A percentile compares a stretch with the other conserved stretches of the same genome.
phyloP scores from a whole-genome alignment of 2,329 filamentous ascomycete genomes.

The Epichloe gansuensis region DNA sequence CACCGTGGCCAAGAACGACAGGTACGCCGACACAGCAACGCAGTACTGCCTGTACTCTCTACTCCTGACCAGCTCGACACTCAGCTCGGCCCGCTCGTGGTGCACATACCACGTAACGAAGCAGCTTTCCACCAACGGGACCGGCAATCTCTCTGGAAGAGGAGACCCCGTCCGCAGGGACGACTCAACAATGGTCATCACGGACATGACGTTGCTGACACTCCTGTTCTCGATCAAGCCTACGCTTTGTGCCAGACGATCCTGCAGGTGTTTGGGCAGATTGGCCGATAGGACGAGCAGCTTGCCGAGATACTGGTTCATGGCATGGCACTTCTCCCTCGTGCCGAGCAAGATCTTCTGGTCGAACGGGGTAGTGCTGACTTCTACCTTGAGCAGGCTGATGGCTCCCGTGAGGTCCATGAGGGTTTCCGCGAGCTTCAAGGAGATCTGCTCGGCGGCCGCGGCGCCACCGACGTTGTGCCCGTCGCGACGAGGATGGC shows the following conservation, averaged over 20 bases:
- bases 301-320: slow-evolving; percentile 22
- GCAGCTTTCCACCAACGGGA: slow-evolving; percentile 29
- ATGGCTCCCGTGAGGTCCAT: slow-evolving; percentile 15
- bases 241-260: slow-evolving; percentile 22
- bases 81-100: slow-evolving; percentile 17
- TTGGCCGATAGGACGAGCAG: slow-evolving; percentile 21
- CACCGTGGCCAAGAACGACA: slow-evolving; percentile 29
- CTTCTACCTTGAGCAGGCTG: slow-evolving; percentile 17
- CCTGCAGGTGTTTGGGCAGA: slow-evolving; percentile 28
- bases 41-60: slow-evolving; percentile 34
- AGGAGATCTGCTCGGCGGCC: slow-evolving; percentile 16
- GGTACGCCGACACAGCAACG: slow-evolving; percentile 30
- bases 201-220: slow-evolving; percentile 39
- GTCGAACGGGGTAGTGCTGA: slow-evolving; percentile 20
- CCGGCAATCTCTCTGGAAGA: slow-evolving; percentile 33
- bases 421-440: slow-evolving; percentile 19
- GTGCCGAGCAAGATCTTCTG: slow-evolving; percentile 18
- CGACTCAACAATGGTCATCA: slow-evolving; percentile 33
- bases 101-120: slow-evolving; percentile 15
- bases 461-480: slow-evolving; percentile 18
- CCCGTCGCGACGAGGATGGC: slow-evolving; percentile 15
- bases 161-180: slow-evolving; percentile 34
- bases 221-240: slow-evolving; percentile 30
- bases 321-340: slow-evolving; percentile 18
- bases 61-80: slow-evolving; percentile 22